Evolutionary conservation across 2,329 filamentous ascomycete genomes (phyloP), one percentile per base, ranked within the genome.

Genomic region (Phyllosticta citribraziliensis): DNA sequence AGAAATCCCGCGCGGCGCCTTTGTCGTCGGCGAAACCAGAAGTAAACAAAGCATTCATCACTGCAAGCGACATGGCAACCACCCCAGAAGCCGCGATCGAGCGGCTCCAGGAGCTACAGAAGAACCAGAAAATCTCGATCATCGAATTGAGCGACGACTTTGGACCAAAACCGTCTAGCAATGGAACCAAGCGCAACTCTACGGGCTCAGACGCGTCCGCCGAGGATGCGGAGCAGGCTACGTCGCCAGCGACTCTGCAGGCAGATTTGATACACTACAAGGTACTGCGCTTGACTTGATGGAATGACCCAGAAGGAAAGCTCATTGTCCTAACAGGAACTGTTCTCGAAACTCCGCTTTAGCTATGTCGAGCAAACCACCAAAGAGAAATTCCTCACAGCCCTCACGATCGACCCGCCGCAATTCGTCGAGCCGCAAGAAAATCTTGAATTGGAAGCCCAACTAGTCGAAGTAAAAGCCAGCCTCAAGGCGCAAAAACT

Each of bases 321-420:
- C 52, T 57, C 35, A 55, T 24, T 3, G 9, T n/a, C 33, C 10
- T 10, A 5, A 5, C 65, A 85, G 76, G 92, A 97, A 75, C 84
- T 97, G 20, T 99, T 97, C 75, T 88, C 91, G 52, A 97, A 99
- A 77, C 82, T 97, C 50, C 90, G 93, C 67, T 97, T 97, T 79
- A 95, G 89, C 65, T 97, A 97, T 75, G 88, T 97, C 67, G 94
- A 99, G 76, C 94, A 97, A 79, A 91, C 97, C 64, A 97, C 93
- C 53, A 99, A 97, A 76, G 94, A 99, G 74, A 96, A 96, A 70
- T 97, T 97, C 74, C 87, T 99, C 60, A 89, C 91, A 66, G 87
- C 89, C 65, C 95, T 97, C 67, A 91, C 95, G 17, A 91, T 90
- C 65, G 89, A 96, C 65, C 91, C 92, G 56, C 94, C 93, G 0